A percentile compares a stretch with the other conserved stretches of the same genome.
These are phyloP conservation scores for Lumnitzera littorea DNA, from an alignment of 345 rosid species.

Conservation along the genomic window DNA sequence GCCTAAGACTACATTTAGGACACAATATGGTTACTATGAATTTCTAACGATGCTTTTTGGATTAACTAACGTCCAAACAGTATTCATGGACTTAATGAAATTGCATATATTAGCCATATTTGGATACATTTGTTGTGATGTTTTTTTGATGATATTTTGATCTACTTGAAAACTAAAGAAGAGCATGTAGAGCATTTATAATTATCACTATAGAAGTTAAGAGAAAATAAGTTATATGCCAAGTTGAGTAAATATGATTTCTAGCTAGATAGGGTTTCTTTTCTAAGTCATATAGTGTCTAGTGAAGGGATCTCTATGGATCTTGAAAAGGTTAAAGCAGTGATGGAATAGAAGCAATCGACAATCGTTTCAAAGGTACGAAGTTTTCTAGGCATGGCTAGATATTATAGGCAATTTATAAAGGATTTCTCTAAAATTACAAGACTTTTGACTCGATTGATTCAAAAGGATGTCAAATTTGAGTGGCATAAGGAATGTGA, in stretches of 20 bases:
- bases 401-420: background rate
- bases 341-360: background rate
- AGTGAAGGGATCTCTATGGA: background rate
- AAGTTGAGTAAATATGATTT: constrained; percentile 2
- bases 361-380: background rate
- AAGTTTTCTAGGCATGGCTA: background rate
- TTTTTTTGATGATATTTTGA: constrained; percentile 1
- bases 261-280: background rate
- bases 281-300: no score
- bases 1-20: background rate
- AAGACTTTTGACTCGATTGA: background rate
- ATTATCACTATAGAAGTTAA: background rate
- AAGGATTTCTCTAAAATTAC: constrained; percentile 2
- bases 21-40: background rate
- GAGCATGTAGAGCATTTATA: background rate
- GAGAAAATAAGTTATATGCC: background rate
- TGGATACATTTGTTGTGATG: background rate
- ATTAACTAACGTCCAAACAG: background rate
- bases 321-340: background rate
- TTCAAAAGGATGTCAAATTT: background rate
- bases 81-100: constrained; percentile 1
- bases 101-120: background rate
- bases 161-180: background rate
- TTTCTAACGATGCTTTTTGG: background rate
- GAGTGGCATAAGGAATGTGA: background rate